Percentiles rank a stretch among this genome's conserved stretches.
phyloP scores from a whole-genome alignment of 768 basidiomycete genomes.

The Multifurca ochricompacta region DNA sequence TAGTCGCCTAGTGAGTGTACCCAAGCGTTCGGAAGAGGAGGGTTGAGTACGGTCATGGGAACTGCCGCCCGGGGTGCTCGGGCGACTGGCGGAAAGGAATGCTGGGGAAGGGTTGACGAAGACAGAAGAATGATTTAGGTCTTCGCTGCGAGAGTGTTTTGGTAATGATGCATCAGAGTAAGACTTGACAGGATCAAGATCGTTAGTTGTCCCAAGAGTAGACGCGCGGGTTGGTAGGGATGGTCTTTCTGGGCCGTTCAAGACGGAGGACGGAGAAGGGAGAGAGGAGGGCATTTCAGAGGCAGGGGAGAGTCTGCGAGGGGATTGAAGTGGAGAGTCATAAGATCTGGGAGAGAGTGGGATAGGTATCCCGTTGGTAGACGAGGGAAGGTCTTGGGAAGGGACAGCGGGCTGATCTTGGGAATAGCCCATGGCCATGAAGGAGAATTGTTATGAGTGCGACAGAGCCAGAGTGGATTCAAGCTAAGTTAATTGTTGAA shows the following conservation, averaged over 20 bases:
- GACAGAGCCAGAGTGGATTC: slow-evolving; percentile 3
- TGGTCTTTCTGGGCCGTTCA: slow-evolving; percentile 39
- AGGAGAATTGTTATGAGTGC: slow-evolving; percentile 1
- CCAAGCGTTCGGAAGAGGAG: slow-evolving; percentile 48
- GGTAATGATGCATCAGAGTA: slow-evolving; percentile 12
- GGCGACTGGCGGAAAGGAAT: slow-evolving; percentile 49
- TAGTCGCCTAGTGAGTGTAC: slow-evolving; percentile 38
- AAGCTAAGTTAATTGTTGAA: too few relatives aligned
- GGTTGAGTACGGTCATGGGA: slow-evolving; percentile 40
- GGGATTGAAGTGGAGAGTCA: slow-evolving; percentile 14
- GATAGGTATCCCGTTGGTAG: slow-evolving; percentile 6
- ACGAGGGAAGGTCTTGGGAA: neutral
- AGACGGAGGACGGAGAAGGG: slow-evolving; percentile 1
- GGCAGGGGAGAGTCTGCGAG: slow-evolving; percentile 4
- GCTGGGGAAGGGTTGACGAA: slow-evolving; percentile 23
- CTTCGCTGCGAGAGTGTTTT: slow-evolving; percentile 60
- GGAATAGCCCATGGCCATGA: slow-evolving; percentile 14
- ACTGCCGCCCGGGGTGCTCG: slow-evolving; percentile 46
- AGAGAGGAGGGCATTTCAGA: slow-evolving; percentile 10
- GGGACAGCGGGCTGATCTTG: slow-evolving; percentile 16
- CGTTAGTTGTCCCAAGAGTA: slow-evolving; percentile 46
- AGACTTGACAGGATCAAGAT: slow-evolving; percentile 45
- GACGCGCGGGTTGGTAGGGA: slow-evolving; percentile 56
- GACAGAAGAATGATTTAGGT: slow-evolving; percentile 49
- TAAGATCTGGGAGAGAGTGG: slow-evolving; percentile 6